Evolutionary conservation across 2,329 filamentous ascomycete genomes (phyloP).

Genomic region (Huntiella decipiens): DNA sequence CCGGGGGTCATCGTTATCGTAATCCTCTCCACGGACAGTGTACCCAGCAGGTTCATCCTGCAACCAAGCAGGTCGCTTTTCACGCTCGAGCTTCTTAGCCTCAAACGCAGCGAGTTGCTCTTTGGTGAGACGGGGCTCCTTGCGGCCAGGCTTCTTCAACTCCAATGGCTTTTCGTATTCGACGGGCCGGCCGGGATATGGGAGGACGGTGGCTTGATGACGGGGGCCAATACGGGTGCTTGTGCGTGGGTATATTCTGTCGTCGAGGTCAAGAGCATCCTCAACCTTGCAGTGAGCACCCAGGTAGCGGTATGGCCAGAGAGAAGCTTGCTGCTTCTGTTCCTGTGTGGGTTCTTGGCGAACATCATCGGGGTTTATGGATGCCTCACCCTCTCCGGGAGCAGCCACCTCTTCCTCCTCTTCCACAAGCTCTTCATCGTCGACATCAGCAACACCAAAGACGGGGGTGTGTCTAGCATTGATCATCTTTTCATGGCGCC

Average conservation of each 20-base stretch:
- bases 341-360: conserved; percentile 52
- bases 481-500: conserved; percentile 82
- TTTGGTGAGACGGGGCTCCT: conserved; percentile 58
- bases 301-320: conserved; percentile 92
- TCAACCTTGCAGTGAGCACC: conserved; percentile 91
- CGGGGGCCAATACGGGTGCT: conserved; percentile 81
- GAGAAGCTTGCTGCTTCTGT: conserved; percentile 76
- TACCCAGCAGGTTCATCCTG: conserved; percentile 83
- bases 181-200: conserved; percentile 78
- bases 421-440: conserved; percentile 47
- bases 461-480: conserved; percentile 70
- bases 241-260: conserved; percentile 89
- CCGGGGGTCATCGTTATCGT: conserved; percentile 47
- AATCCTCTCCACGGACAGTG: conserved; percentile 64
- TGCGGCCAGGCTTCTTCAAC: conserved; percentile 65
- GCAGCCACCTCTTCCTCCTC: conserved; percentile 56
- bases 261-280: conserved; percentile 90
- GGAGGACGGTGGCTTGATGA: conserved; percentile 69
- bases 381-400: conserved; percentile 19
- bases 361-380: conserved; percentile 27
- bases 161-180: conserved; percentile 78
- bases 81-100: conserved; percentile 58
- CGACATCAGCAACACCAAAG: conserved; percentile 38
- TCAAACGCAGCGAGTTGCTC: conserved; percentile 64
- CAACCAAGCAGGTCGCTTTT: conserved; percentile 79